Evolutionary conservation across 2,329 filamentous ascomycete species (phyloP), one percentile per base, ranked within the genome.

Genomic region (Colletotrichum eremochloae): DNA sequence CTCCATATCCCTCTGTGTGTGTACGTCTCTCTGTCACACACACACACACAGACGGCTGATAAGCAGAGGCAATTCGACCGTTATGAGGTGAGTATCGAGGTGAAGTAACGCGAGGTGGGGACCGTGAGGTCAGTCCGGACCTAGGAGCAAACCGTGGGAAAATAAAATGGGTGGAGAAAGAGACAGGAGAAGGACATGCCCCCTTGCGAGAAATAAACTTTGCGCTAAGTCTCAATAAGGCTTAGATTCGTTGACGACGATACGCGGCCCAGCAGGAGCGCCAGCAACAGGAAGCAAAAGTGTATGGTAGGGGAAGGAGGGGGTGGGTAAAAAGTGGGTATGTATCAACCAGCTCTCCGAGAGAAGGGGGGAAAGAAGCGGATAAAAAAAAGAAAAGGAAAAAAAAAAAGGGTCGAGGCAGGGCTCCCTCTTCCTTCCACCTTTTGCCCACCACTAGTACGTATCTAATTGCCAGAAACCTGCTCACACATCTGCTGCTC

Each of bases 121-220:
- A 52, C 58, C 33, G 46, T 53, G 61, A 52, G 61, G 61, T 40
- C 46, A 63, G 53, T 64, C 52, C 55, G 55, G 52, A 42, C 61
- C 42, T 33, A 14, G 67, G 33, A 46, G 44, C 5, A 63, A 63
- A 40, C 46, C 48, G 61, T 36, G 55, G 42, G 67, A 65, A 63
- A 52, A 53, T 36, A 33, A 31, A 40, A 68, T 46, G 38, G 46
- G 55, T 70, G 67, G 67, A 52, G 67, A 66, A 70, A 31, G n/a
- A 40, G 7, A 36, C 33, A 55, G 7, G 15, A 40, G 20, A 33
- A 36, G 29, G 52, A n/a, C 46, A 38, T 67, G 31, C 20, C 56
- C 44, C 38, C 55, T 44, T 56, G 44, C 58, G 42, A 58, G 33
- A 71, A 72, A 68, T 72, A 72, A 68, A 68, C 65, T 72, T 72